Evolutionary conservation across 345 rosid species (phyloP).

Genomic region (Bruguiera gymnorhiza): DNA sequence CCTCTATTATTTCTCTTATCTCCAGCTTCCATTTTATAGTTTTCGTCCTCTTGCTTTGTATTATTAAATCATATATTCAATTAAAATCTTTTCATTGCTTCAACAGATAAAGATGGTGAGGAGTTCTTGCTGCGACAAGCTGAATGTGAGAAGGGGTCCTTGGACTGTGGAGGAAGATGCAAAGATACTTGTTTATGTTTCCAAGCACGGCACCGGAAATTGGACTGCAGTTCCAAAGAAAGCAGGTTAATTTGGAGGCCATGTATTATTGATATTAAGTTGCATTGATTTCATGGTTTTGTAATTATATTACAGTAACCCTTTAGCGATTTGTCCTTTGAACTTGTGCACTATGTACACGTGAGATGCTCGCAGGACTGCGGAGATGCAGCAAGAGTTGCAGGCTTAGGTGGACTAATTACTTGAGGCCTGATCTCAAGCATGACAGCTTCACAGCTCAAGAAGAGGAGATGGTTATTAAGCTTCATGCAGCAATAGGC

Average conservation of each 20-base stretch:
- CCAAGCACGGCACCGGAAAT: constrained; percentile 58
- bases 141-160: constrained; percentile 37
- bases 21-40: background rate
- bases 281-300: background rate
- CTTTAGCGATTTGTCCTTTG: background rate
- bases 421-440: constrained; percentile 53
- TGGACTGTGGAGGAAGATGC: constrained; percentile 73
- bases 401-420: constrained; percentile 75
- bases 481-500: constrained; percentile 87
- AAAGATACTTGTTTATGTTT: constrained; percentile 47
- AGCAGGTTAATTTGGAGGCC: constrained; percentile 39
- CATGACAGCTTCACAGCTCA: constrained; percentile 67
- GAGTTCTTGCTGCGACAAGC: constrained; percentile 46
- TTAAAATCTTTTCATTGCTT: background rate
- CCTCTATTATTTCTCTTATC: background rate
- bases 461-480: constrained; percentile 81
- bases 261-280: background rate
- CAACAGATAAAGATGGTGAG: constrained; percentile 11
- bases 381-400: constrained; percentile 77
- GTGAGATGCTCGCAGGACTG: constrained; percentile 40
- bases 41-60: background rate
- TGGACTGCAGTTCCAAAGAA: constrained; percentile 53
- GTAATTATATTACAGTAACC: background rate
- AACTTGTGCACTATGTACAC: background rate
- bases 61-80: background rate